These are phyloP conservation scores for Xerocomus nothofagi DNA, from an alignment of 1,284 basidiomycete species.

Conservation along the genomic window DNA sequence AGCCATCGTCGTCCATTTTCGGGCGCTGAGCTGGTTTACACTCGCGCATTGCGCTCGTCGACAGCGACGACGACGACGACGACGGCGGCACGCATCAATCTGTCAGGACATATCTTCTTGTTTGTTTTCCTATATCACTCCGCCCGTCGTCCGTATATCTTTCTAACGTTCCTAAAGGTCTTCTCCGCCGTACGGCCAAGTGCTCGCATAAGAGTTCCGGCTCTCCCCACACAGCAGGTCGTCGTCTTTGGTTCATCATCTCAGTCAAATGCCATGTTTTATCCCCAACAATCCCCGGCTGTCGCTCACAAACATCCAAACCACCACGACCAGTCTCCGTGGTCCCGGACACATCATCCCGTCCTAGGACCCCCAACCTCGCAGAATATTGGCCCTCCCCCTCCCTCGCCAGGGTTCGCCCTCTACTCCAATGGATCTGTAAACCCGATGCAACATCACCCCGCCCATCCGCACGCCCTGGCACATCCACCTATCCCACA, in stretches of 20 bases:
- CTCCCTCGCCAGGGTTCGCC: conserved; percentile 68
- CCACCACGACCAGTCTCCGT: conserved; percentile 70
- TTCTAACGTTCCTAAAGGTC: not conserved
- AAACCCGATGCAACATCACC: conserved; percentile 59
- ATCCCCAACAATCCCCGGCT: conserved; percentile 76
- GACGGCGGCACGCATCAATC: conserved; percentile 18
- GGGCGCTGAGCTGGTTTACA: conserved; percentile 29
- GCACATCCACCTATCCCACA: conserved; percentile 59
- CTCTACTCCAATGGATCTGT: conserved; percentile 69
- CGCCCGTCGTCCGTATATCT: conserved; percentile 16
- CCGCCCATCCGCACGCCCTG: conserved; percentile 46
- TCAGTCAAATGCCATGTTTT: conserved; percentile 64
- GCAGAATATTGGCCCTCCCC: conserved; percentile 55
- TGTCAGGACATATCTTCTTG: conserved; percentile 16
- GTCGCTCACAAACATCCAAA: conserved; percentile 70
- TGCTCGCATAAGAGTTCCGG: conserved; percentile 7
- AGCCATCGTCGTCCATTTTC: conserved; percentile 22
- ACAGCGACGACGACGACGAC: conserved; percentile 17
- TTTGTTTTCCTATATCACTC: conserved; percentile 11
- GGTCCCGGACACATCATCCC: conserved; percentile 62
- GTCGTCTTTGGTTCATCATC: conserved; percentile 8
- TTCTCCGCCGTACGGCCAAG: conserved; percentile 8
- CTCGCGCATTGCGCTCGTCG: conserved; percentile 14
- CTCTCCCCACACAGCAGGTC: conserved; percentile 2
- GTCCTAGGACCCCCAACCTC: conserved; percentile 58